Percentiles rank a stretch among this genome's conserved stretches.
Evolutionary conservation across 2,329 filamentous ascomycete genomes (phyloP).

Genomic region (Grosmannia serpens): DNA sequence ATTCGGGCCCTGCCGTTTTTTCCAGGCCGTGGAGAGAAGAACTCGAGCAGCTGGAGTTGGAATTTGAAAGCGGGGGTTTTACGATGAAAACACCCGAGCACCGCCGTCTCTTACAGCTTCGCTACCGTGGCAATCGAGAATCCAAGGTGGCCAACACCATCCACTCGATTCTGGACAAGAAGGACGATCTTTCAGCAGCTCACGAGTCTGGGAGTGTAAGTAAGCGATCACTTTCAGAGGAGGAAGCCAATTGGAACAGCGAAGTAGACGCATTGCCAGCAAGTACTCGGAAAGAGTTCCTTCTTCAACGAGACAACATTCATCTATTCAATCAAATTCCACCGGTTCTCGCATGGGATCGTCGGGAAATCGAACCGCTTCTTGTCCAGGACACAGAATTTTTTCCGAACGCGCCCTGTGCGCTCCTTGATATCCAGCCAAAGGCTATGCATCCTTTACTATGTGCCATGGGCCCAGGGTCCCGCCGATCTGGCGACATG

Average conservation of each 20-base stretch:
- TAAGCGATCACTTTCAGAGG: neutral
- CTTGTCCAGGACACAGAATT: slow-evolving; percentile 47
- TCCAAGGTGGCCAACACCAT: slow-evolving; percentile 10
- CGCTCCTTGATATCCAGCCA: slow-evolving; percentile 58
- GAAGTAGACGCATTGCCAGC: slow-evolving; percentile 3
- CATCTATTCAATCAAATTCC: slow-evolving; percentile 36
- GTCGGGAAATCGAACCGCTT: slow-evolving; percentile 60
- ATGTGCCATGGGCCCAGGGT: slow-evolving; percentile 29
- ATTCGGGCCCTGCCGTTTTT: slow-evolving; percentile 7
- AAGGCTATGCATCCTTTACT: slow-evolving; percentile 37
- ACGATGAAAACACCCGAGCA: neutral
- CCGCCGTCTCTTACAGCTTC: slow-evolving; percentile 8
- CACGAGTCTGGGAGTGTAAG: slow-evolving; percentile 6
- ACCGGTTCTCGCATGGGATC: slow-evolving; percentile 55
- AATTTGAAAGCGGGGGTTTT: slow-evolving; percentile 12
- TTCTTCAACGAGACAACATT: slow-evolving; percentile 38
- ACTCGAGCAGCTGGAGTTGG: slow-evolving; percentile 26
- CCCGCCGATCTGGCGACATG: slow-evolving; percentile 32
- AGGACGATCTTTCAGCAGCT: slow-evolving; percentile 18
- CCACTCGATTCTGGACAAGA: slow-evolving; percentile 20
- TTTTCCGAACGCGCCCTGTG: slow-evolving; percentile 46
- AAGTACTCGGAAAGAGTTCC: slow-evolving; percentile 9
- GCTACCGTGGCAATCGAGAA: slow-evolving; percentile 7
- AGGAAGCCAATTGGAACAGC: slow-evolving; percentile 6
- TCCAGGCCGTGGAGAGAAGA: slow-evolving; percentile 31